Evolutionary conservation across 2,329 filamentous ascomycete species (phyloP), one percentile per base, ranked within the genome.

Genomic region (Penicillium sp.): DNA sequence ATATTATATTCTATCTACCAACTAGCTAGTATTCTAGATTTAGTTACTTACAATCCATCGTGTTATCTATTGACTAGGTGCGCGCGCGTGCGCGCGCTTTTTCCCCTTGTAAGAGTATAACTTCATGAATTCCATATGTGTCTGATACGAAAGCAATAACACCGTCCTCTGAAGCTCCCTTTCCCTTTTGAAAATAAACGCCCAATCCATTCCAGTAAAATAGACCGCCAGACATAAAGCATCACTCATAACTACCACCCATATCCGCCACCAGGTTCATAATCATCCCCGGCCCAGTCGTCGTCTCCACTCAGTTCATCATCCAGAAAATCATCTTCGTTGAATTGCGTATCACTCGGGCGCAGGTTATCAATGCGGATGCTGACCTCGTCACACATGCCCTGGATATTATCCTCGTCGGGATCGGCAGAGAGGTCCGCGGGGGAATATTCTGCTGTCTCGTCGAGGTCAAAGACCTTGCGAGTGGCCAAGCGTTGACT

Each of bases 301-400:
- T 78, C 77, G 51, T 82, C 77, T 3, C 72, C 76, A 52, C 75
- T 79, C 1, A 64, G 59, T 52, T 80, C 77, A 14, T 70, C 71
- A 47, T 81, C 77, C 2, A 79, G 65, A 45, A 82, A 80, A 48
- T 82, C 75, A 18, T 65, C 67, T 46, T 80, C 77, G 16, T 70
- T 73, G 50, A 71, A 77, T 30, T 78, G 72, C 29, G 71, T 68
- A 41, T 80, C 76, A 3, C 71, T 68, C 1, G 78, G 78, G 5
- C 78, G 71, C 47, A 75, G 71, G 48, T 81, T 80, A 52, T 80
- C 77, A 36, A 82, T 77, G 16, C 71, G 68, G 34, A 82, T 70
- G 29, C 73, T 68, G 8, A 82, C 77, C 7, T 72, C 62, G 35
- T 77, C 66, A 50, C 78, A 82, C 51, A 76, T 66, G 1, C 76